Evolutionary conservation across 2,329 filamentous ascomycete species (phyloP), one percentile per base, ranked within the genome.

Genomic region (Sphaerulina populicola): DNA sequence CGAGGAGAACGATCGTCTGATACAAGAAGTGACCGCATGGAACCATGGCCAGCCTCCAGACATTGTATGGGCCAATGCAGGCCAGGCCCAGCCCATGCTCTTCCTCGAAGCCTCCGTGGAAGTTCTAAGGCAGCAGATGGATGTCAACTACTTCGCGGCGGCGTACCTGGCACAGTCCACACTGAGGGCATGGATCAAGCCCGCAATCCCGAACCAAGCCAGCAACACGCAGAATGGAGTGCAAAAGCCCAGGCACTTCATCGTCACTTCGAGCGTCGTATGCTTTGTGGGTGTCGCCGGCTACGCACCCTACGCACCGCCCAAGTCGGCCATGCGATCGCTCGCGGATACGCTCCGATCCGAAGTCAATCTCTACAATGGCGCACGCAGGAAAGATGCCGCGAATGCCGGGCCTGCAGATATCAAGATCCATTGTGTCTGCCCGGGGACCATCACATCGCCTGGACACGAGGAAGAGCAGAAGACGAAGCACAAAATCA

Each of bases 21-120:
- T 97, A 47, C 73, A 75, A 35, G 82, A 94, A 67, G 83, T 83
- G 42, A 85, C 79, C 2, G 69, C 74, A 18, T 95, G 89, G 89
- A 96, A 96, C 71, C 72, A 82, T 57, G 82, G 79, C 49, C 68
- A 73, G 21, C 69, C 82, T 27, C 87, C 88, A 0, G 91, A 97
- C 66, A 77, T 96, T 51, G 86, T 97, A 31, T 97, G 93, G 89
- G 90, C 88, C 66, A 79, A 89, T 45, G 91, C 91, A 2, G 91
- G 91, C 54, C 75, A 79, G 57, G 79, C 86, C 5, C 76, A 74
- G 12, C 90, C 90, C 0, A 77, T 80, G 33, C 83, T 94, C 55
- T 94, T 91, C 72, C 69, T 86, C 58, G 86, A 95, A 55, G 81
- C 81, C 36, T 77, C 85, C 7, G 73, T 87, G 47, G 72, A 81